Evolutionary conservation across 352 stramenopile genomes (phyloP), one percentile per base, ranked within the genome.

Genomic region (Thraustotheca clavata): DNA sequence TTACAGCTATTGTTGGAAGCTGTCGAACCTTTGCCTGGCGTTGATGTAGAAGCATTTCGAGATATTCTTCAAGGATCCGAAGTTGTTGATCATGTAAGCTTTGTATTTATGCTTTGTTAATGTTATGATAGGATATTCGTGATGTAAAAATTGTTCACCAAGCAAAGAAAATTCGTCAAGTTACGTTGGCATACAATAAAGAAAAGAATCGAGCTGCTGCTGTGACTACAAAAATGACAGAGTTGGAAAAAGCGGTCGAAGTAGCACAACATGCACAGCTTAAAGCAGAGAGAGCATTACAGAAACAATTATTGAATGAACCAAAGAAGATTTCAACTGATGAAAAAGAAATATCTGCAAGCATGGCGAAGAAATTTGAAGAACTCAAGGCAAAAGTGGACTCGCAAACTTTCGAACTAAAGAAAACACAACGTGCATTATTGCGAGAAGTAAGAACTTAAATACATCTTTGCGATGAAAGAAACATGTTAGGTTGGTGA

Each of bases 141-240:
- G 77, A 92, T 43, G 62, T 75, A 11, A 90, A 91, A 69, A 91
- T 91, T 49, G 75, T 91, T 3, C 79, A 89, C 31, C 80, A 89
- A 39, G 83, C 83, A 0, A 88, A 88, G 60, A 73, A 70, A n/a
- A 55, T 91, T 7, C 77, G 80, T 4, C 62, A 79, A 3, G 48
- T 88, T 22, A 90, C 88, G 61, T 18, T 65, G 27, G 41, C 57
- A 4, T 33, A 54, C 35, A 65, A 34, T 46, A 65, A 65, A 18
- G 36, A 65, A 40, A 65, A 38, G 57, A 12, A 20, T 9, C 46
- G 32, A n/a, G 57, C 5, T 18, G 57, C 57, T 9, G 57, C 35
- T 18, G 57, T 46, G n/a, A 22, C 11, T 0, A 9, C 12, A 20
- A 27, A 35, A 18, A 55, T 65, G 31, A 33, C 57, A 24, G 57